Evolutionary conservation across 2,329 filamentous ascomycete genomes (phyloP).

Genomic region (Epichloe amarillans): DNA sequence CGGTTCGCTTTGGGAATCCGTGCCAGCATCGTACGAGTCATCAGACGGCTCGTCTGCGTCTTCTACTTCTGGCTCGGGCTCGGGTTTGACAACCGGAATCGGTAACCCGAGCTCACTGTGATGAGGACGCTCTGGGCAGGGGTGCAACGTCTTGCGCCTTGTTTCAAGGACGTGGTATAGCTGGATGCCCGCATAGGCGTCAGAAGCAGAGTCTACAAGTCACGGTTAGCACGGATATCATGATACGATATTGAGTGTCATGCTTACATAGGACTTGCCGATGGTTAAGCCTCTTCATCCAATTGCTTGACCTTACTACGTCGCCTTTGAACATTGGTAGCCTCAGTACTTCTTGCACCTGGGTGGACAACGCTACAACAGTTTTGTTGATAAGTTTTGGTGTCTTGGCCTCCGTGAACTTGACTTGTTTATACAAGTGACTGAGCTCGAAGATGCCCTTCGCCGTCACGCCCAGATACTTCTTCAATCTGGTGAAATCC

Average conservation of each 20-base stretch:
- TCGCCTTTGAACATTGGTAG: conserved; percentile 64
- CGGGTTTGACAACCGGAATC: conserved; percentile 33
- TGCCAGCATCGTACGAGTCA: neutral
- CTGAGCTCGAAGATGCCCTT: conserved; percentile 67
- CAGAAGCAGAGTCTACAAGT: conserved; percentile 56
- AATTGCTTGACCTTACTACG: conserved; percentile 59
- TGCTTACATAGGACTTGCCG: conserved; percentile 57
- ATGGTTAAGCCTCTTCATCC: conserved; percentile 48
- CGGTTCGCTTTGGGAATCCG: neutral
- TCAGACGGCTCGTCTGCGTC: neutral
- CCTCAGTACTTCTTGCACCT: conserved; percentile 57
- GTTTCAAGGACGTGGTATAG: conserved; percentile 60
- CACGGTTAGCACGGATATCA: neutral
- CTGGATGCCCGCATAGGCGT: conserved; percentile 68
- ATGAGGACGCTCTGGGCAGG: conserved; percentile 56
- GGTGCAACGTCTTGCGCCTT: conserved; percentile 51
- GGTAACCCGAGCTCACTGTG: conserved; percentile 54
- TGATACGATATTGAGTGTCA: neutral
- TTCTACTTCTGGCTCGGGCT: neutral
- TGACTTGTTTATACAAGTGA: conserved; percentile 68
- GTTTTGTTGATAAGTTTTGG: conserved; percentile 49
- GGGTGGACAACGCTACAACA: conserved; percentile 51
- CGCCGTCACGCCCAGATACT: conserved; percentile 50
- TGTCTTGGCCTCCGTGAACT: conserved; percentile 40
- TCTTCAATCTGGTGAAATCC: conserved; percentile 55